Percentiles rank a stretch among this genome's conserved stretches.
These are phyloP conservation scores for Termitomyces heimii DNA, from an alignment of 768 basidiomycete genomes.

Conservation along the genomic window DNA sequence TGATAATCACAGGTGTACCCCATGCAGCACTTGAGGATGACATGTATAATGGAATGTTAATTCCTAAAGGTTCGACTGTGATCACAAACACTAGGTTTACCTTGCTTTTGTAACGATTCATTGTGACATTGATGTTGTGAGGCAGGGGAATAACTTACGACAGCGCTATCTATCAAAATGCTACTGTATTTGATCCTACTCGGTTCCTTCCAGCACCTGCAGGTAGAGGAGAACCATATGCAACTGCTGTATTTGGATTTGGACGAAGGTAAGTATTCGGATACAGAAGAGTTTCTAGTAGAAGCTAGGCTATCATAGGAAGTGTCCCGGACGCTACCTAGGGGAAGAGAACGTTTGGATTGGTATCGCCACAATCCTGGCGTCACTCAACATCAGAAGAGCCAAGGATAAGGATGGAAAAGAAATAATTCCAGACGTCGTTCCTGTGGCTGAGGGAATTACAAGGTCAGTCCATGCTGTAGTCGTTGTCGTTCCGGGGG, in stretches of 20 bases:
- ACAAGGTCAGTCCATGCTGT: neutral
- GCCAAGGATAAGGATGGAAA: slow-evolving; percentile 24
- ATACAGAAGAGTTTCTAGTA: too few relatives aligned
- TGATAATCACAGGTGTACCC: neutral
- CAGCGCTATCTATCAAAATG: slow-evolving; percentile 25
- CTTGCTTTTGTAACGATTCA: neutral
- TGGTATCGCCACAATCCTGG: slow-evolving; percentile 14
- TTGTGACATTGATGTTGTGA: slow-evolving; percentile 27
- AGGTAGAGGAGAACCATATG: slow-evolving; percentile 9
- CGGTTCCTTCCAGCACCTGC: slow-evolving; percentile 25
- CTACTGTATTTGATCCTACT: slow-evolving; percentile 32
- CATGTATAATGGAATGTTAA: neutral
- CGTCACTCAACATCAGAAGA: slow-evolving; percentile 29
- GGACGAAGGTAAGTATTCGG: slow-evolving; percentile 16
- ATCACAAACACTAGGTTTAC: neutral
- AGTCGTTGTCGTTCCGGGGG: too few relatives aligned
- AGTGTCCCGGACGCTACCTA: slow-evolving; percentile 36
- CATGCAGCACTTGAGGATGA: neutral
- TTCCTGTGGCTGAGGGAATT: neutral
- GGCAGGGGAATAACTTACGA: slow-evolving; percentile 33
- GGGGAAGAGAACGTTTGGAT: slow-evolving; percentile 34
- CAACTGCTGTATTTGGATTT: slow-evolving; percentile 17
- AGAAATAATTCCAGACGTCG: slow-evolving; percentile 25
- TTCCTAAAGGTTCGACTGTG: slow-evolving; percentile 25
- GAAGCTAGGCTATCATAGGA: neutral